Evolutionary conservation across 2,329 filamentous ascomycete genomes (phyloP), one percentile per base, ranked within the genome.

Genomic region (Neofusicoccum kwambonambiense): DNA sequence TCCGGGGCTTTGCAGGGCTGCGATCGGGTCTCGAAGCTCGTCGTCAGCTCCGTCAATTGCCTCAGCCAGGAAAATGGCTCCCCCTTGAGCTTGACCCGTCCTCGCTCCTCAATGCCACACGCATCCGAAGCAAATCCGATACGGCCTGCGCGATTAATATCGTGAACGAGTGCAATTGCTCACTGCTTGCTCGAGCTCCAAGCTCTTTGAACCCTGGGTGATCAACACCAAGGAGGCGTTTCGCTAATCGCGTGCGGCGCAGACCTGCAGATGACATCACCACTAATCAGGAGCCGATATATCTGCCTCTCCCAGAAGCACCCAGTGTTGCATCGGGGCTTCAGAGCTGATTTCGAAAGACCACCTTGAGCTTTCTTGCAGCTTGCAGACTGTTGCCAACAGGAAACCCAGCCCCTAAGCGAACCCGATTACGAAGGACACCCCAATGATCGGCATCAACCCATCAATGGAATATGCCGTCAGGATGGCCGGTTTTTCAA

Each of bases 141-240:
- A 31, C 54, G 27, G 12, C 41, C 11, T 58, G 56, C 56, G 56
- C 56, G 56, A 60, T 60, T 60, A 60, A 60, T 60, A 34, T 60
- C 42, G 13, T 9, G 39, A 3, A 22, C 27, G n/a, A 6, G 44
- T 15, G 56, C 42, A 58, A 42, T 42, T 58, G 13, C 54, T 41
- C 31, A n/a, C 19, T 4, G 54, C 39, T 27, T 56, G 54, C 54
- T 60, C 56, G 41, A 47, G 42, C 41, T 37, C 12, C 34, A n/a
- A 12, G 22, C 5, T 47, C 42, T 47, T 60, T 60, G 56, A 60
- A 60, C 56, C 42, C 56, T 37, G 42, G 47, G 56, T 27, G 56
- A 60, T 60, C 56, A 47, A 47, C 42, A 45, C 56, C 56, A 60
- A 44, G 22, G 56, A 39, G 56, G 56, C 56, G 9, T n/a, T 47